phyloP scores from a whole-genome alignment of 2,329 filamentous ascomycete species.

The Penicillium sp. region DNA sequence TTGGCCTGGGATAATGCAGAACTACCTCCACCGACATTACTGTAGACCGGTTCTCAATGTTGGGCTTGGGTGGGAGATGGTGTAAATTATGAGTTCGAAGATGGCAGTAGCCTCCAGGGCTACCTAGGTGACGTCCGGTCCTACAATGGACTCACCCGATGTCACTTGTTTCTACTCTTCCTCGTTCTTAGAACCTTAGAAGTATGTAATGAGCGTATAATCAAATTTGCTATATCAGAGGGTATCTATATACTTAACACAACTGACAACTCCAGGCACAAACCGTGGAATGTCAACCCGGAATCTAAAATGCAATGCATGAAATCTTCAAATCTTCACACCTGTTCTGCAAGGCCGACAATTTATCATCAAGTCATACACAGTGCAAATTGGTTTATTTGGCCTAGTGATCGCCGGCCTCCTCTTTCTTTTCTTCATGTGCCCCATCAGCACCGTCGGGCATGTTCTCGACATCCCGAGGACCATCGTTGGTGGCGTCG shows the following conservation, averaged over 20 bases:
- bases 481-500: neutral
- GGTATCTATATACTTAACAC: neutral
- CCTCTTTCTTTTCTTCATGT: neutral
- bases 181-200: too few species aligned
- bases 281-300: neutral
- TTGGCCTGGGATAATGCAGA: too few species aligned
- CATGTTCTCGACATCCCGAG: neutral
- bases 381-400: neutral
- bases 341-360: neutral
- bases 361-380: neutral
- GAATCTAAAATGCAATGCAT: neutral
- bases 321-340: neutral
- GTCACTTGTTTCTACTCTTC: too few species aligned
- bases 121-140: too few species aligned
- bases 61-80: too few species aligned
- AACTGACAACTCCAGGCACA: neutral
- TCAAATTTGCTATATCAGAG: neutral
- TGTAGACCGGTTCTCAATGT: too few species aligned
- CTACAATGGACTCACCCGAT: too few species aligned
- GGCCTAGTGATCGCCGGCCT: neutral
- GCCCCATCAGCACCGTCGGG: neutral
- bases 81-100: neutral
- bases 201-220: neutral
- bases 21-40: too few species aligned
- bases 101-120: too few species aligned